Conservation (phyloP, 805 yeast genomes). For the Naumovozyma baii region DNA sequence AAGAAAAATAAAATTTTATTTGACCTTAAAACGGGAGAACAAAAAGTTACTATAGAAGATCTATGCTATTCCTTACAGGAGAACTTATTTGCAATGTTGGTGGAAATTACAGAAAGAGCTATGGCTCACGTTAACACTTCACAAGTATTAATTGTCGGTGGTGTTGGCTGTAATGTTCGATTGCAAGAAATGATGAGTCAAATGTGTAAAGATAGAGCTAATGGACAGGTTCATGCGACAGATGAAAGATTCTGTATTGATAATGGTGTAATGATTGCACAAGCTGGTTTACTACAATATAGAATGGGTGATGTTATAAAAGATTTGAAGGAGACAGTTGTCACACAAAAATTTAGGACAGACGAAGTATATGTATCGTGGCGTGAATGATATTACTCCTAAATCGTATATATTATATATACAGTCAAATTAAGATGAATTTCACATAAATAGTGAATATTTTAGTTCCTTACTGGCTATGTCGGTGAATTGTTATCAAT, state of each 20-base stretch:
- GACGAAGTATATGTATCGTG: constrained; percentile 87
- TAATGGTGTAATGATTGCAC: constrained; percentile 98
- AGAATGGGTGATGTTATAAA: constrained; percentile 63
- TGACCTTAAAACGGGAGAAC: constrained; percentile 33
- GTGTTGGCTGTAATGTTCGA: constrained; percentile 92
- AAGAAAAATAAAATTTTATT: constrained; percentile 33
- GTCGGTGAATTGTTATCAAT: no score
- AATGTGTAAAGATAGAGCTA: constrained; percentile 77
- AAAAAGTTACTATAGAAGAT: constrained; percentile 67
- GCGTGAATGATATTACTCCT: constrained; percentile 45
- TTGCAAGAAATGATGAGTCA: constrained; percentile 93
- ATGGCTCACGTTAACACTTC: constrained; percentile 91
- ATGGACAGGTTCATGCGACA: constrained; percentile 85
- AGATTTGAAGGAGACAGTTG: constrained; percentile 59
- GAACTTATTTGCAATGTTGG: constrained; percentile 87
- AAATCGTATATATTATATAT: no score
- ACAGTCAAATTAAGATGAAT: no score
- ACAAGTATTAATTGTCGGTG: constrained; percentile 92
- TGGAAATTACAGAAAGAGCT: constrained; percentile 95
- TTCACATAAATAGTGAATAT: no score
- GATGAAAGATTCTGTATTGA: constrained; percentile 96
- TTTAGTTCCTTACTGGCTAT: no score
- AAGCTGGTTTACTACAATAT: constrained; percentile 82
- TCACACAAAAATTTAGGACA: constrained; percentile 89
- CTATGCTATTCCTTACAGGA: constrained; percentile 90